Evolutionary conservation across 192 early-diverging fungal species (phyloP), one percentile per base, ranked within the genome.

Genomic region (Coemansia aciculifera): DNA sequence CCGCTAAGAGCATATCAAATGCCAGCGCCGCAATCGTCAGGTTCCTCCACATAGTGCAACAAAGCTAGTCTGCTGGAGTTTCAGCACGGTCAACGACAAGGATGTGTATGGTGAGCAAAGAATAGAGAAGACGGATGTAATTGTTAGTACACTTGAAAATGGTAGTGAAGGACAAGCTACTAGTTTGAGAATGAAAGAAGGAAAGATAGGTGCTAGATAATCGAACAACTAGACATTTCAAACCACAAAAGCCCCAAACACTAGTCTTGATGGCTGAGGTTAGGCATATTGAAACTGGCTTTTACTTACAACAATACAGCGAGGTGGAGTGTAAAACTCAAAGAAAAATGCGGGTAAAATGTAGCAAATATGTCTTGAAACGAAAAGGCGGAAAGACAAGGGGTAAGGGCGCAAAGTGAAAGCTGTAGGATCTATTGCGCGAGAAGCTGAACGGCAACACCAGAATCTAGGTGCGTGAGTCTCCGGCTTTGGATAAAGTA

Each of bases 11-110:
- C 62, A 72, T 65, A n/a, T 81, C 70, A 44, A 81, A 69, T 65
- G 78, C 71, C 19, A 81, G 43, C 11, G 69, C 64, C 23, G 73
- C 46, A 59, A 81, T 72, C 39, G 78, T 81, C 48, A 81, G 39
- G 27, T 72, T 57, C 48, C 67, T 81, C 78, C 78, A 81, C 78
- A 81, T 81, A 59, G 29, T 48, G 27, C n/a, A 40, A 44, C 24
- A 68, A 10, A 9, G 43, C 61, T 6, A 40, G 21, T 23, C 37
- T 34, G 23, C 3, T 29, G 27, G 15, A 46, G 57, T 36, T 62
- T 64, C 7, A 31, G 29, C 49, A 52, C 49, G 12, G 49, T 52
- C 24, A 15, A 29, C 23, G 24, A 15, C 29, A 31, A 29, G 13
- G 23, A 4, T 31, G 32, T 8, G 29, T 31, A 56, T 15, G 8